Percentiles rank a stretch among this genome's conserved stretches.
Evolutionary conservation across 495 filamentous ascomycete species (phyloP).

Genomic region (Annulohypoxylon nitens): DNA sequence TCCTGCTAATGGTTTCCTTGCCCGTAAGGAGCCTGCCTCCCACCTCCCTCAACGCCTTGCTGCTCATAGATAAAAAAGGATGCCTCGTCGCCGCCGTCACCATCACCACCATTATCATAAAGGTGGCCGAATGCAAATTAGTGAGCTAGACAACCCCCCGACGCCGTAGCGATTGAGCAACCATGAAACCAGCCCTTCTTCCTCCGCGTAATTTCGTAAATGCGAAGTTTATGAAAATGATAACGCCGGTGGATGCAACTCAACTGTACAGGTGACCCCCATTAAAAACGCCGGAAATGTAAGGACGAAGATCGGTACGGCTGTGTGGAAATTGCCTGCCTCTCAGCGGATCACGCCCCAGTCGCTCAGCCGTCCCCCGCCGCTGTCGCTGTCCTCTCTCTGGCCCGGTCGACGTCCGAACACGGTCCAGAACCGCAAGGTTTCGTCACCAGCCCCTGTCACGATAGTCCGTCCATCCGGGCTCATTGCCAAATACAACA

Average conservation of each 20-base stretch:
- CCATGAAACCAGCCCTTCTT: slow-evolving; percentile 17
- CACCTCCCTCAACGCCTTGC: slow-evolving; percentile 42
- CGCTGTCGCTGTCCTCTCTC: slow-evolving; percentile 63
- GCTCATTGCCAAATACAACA: slow-evolving; percentile 96
- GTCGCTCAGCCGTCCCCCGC: slow-evolving; percentile 71
- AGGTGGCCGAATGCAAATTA: slow-evolving; percentile 35
- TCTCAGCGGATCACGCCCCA: slow-evolving; percentile 78
- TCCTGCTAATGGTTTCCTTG: slow-evolving; percentile 11
- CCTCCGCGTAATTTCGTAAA: slow-evolving; percentile 27
- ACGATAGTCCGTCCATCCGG: slow-evolving; percentile 94
- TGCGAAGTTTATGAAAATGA: slow-evolving; percentile 20
- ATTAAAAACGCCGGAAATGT: slow-evolving; percentile 41
- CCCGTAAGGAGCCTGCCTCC: slow-evolving; percentile 7
- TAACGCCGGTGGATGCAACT: slow-evolving; percentile 44
- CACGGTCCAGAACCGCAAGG: slow-evolving; percentile 95
- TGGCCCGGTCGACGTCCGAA: slow-evolving; percentile 76
- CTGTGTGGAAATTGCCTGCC: slow-evolving; percentile 6
- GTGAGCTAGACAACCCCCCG: slow-evolving; percentile 10
- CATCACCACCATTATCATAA: slow-evolving; percentile 11
- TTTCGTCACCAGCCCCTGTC: slow-evolving; percentile 96
- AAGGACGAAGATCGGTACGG: slow-evolving; percentile 16
- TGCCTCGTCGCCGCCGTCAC: slow-evolving; percentile 4
- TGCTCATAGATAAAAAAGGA: slow-evolving; percentile 21
- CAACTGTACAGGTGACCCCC: slow-evolving; percentile 23
- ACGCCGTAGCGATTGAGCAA: slow-evolving; percentile 21